Conservation (phyloP, 805 yeast species). For the Wickerhamiella qilinensis region DNA sequence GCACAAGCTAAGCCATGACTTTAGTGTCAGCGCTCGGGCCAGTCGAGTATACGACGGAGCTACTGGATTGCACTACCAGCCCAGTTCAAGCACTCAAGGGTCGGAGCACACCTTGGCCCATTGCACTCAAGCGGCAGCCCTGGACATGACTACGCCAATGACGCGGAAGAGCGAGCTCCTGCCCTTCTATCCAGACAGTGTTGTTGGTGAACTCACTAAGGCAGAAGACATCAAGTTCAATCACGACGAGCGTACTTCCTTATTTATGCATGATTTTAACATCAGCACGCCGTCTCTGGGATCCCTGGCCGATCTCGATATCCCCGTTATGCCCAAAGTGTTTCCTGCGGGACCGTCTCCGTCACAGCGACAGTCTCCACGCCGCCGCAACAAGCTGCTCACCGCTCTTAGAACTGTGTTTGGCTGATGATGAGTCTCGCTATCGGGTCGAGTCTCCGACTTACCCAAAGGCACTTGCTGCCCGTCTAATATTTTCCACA, state of each 20-base stretch:
- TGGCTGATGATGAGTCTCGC: too few species aligned
- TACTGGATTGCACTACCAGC: not conserved
- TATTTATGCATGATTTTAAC: slow-evolving; percentile 4
- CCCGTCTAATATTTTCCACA: too few species aligned
- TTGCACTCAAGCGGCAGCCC: not conserved
- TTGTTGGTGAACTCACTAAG: not conserved
- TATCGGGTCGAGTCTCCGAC: too few species aligned
- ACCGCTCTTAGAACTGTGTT: not conserved
- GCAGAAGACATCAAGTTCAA: not conserved
- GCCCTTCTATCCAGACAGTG: not conserved
- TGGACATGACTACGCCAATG: not conserved
- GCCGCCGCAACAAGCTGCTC: not conserved
- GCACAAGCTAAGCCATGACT: not conserved
- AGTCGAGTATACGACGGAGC: too few species aligned
- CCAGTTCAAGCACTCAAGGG: not conserved
- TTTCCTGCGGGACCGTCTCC: too few species aligned
- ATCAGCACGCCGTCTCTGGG: not conserved
- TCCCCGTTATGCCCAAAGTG: not conserved
- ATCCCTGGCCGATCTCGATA: not conserved
- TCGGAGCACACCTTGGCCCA: not conserved
- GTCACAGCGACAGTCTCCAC: too few species aligned
- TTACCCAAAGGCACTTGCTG: too few species aligned
- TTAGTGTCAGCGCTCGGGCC: not conserved
- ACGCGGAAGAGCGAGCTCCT: not conserved
- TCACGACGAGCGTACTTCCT: slow-evolving; percentile 3